Conservation (phyloP, 805 yeast genomes). For the Priceomyces castillae region DNA sequence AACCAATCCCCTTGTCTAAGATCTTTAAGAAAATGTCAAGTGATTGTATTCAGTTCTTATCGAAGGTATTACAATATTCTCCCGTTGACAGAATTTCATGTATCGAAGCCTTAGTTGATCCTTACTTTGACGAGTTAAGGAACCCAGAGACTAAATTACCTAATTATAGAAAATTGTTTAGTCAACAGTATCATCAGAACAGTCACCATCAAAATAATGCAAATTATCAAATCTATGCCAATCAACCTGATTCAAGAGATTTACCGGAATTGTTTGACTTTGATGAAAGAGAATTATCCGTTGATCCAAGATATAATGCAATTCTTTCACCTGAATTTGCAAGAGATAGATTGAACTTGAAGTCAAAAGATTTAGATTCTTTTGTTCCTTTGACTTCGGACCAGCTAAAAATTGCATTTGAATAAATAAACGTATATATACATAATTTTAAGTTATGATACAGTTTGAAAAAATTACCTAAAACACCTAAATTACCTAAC, state of each 20-base stretch:
- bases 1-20: slow-evolving; percentile 69
- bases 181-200: slow-evolving; percentile 33
- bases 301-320: slow-evolving; percentile 38
- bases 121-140: slow-evolving; percentile 56
- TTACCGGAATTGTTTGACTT: slow-evolving; percentile 54
- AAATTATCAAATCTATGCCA: slow-evolving; percentile 37
- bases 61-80: slow-evolving; percentile 60
- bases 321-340: slow-evolving; percentile 45
- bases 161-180: slow-evolving; percentile 42
- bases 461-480: neutral
- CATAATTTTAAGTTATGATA: neutral
- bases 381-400: slow-evolving; percentile 41
- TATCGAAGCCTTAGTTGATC: slow-evolving; percentile 48
- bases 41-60: slow-evolving; percentile 56
- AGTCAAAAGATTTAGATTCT: slow-evolving; percentile 23
- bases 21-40: slow-evolving; percentile 58
- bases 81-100: slow-evolving; percentile 66
- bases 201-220: slow-evolving; percentile 37
- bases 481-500: neutral
- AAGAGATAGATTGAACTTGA: slow-evolving; percentile 23
- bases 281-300: slow-evolving; percentile 49
- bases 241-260: slow-evolving; percentile 39
- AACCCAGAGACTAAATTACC: slow-evolving; percentile 36
- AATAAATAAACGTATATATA: slow-evolving; percentile 14
- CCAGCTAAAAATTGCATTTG: slow-evolving; percentile 36